Evolutionary conservation across 108 stramenopile species (phyloP).

Genomic region (Hondaea fermentalgiana): DNA sequence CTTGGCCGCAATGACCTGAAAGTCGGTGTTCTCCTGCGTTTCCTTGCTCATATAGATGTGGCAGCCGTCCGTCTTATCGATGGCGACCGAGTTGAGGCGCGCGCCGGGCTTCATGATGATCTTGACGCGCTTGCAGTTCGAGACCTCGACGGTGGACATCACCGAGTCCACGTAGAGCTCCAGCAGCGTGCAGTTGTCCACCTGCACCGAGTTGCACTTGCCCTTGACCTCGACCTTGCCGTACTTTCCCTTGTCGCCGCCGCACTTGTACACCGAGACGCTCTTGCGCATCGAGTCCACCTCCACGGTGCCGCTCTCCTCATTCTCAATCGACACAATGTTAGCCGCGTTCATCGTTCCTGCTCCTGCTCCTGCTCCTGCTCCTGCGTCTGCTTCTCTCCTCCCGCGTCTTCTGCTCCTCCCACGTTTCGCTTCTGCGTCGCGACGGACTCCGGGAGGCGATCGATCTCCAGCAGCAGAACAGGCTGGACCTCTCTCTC

Average conservation of each 20-base stretch:
- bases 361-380: background rate
- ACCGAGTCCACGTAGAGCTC: slow-evolving; percentile 7
- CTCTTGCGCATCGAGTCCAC: slow-evolving; percentile 8
- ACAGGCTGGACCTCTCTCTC: too few species aligned
- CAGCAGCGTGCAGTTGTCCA: slow-evolving; percentile 9
- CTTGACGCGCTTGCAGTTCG: slow-evolving; percentile 18
- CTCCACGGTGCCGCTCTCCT: background rate
- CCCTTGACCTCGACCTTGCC: slow-evolving; percentile 13
- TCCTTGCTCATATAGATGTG: background rate
- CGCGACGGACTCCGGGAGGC: too few species aligned
- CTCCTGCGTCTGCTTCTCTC: background rate
- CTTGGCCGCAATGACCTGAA: slow-evolving; percentile 15
- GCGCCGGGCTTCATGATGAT: slow-evolving; percentile 18
- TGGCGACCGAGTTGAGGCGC: background rate
- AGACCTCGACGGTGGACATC: slow-evolving; percentile 16
- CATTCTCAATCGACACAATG: background rate
- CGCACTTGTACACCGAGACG: slow-evolving; percentile 5
- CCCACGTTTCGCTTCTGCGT: too few species aligned
- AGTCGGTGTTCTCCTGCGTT: slow-evolving; percentile 7
- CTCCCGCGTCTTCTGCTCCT: too few species aligned
- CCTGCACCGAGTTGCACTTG: slow-evolving; percentile 20
- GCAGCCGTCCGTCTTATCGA: slow-evolving; percentile 17
- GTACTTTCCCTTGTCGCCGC: background rate
- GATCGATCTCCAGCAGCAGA: too few species aligned
- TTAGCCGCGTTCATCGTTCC: background rate